Conservation (phyloP, 1,284 basidiomycete species). For the Trichosporon sp. region DNA sequence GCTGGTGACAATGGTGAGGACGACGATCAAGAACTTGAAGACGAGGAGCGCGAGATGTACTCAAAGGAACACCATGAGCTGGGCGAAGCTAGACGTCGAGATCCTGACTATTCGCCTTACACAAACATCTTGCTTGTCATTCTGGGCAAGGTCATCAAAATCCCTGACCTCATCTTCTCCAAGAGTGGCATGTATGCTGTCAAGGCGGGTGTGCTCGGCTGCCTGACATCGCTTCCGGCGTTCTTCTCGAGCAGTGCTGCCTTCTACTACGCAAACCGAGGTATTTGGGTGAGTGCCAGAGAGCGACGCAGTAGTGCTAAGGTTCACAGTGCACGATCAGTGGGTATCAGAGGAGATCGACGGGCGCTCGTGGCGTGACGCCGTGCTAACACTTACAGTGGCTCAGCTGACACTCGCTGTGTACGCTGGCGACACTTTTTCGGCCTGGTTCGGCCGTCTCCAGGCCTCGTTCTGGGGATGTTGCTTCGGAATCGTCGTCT, state of each 20-base stretch:
- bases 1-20: constrained; percentile 5
- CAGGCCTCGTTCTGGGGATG: constrained; percentile 66
- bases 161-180: constrained; percentile 35
- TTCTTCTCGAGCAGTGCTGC: constrained; percentile 34
- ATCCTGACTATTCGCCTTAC: constrained; percentile 48
- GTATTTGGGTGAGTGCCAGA: constrained; percentile 28
- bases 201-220: constrained; percentile 68
- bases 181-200: constrained; percentile 60
- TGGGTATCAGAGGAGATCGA: not conserved
- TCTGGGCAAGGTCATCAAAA: constrained; percentile 28
- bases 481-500: constrained; percentile 55
- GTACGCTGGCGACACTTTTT: constrained; percentile 62
- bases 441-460: constrained; percentile 61
- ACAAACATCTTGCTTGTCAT: constrained; percentile 29
- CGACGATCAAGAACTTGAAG: not conserved
- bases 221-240: constrained; percentile 47
- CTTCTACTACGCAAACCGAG: constrained; percentile 45
- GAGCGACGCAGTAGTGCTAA: not conserved
- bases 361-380: not conserved
- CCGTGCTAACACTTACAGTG: constrained; percentile 27
- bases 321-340: not conserved
- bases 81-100: constrained; percentile 35
- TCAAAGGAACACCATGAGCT: constrained; percentile 18
- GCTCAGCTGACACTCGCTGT: constrained; percentile 19
- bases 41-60: constrained; percentile 20